phyloP scores from a whole-genome alignment of 495 filamentous ascomycete species.

The Aspergillus kassunensis region DNA sequence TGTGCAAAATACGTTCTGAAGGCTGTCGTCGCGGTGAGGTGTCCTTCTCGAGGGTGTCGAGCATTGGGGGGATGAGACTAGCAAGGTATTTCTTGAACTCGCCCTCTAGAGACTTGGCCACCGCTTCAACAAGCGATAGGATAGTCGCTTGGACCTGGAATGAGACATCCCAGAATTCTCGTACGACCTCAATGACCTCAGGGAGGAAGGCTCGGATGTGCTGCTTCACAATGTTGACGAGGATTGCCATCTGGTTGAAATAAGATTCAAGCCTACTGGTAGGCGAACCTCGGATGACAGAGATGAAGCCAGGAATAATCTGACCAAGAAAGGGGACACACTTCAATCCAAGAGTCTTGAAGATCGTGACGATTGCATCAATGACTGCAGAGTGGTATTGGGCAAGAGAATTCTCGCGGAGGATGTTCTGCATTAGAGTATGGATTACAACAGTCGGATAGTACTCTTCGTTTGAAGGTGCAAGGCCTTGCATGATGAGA shows the following conservation, averaged over 20 bases:
- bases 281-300: conserved; percentile 75
- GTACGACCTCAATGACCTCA: conserved; percentile 75
- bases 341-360: conserved; percentile 89
- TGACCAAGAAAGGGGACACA: conserved; percentile 90
- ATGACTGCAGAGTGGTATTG: conserved; percentile 95
- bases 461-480: conserved; percentile 94
- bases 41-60: conserved; percentile 87
- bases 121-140: conserved; percentile 82
- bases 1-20: conserved; percentile 87
- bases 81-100: conserved; percentile 97
- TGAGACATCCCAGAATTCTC: conserved; percentile 78
- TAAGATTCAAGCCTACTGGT: conserved; percentile 78
- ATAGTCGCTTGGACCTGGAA: conserved; percentile 83
- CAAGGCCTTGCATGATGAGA: conserved; percentile 95
- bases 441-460: conserved; percentile 98
- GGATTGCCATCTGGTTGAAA: conserved; percentile 89
- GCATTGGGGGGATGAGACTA: conserved; percentile 82
- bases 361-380: conserved; percentile 97
- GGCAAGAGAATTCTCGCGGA: conserved; percentile 81
- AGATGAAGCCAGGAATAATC: conserved; percentile 89
- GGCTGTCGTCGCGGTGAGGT: conserved; percentile 64
- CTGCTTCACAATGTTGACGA: conserved; percentile 92
- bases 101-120: conserved; percentile 88
- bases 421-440: conserved; percentile 76
- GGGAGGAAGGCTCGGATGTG: conserved; percentile 88